Evolutionary conservation across 1,284 basidiomycete species (phyloP).

Genomic region (Sutorius eximius): DNA sequence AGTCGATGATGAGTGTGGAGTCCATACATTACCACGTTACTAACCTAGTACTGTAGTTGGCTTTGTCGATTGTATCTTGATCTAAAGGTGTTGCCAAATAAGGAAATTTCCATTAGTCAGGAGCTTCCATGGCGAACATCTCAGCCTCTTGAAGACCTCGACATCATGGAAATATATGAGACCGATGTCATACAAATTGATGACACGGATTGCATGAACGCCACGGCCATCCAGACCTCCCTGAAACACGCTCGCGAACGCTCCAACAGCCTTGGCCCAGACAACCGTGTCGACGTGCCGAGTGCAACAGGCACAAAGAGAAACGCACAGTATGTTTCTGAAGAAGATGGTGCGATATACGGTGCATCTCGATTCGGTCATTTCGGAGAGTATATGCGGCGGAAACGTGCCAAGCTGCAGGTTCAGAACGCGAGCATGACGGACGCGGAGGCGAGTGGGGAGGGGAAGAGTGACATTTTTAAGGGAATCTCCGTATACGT

Average conservation of each 20-base stretch:
- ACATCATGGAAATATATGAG: constrained; percentile 11
- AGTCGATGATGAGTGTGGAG: neutral
- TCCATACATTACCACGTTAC: neutral
- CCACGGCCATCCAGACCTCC: neutral
- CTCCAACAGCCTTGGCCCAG: constrained; percentile 1
- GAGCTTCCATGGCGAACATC: constrained; percentile 4
- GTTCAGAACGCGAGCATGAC: constrained; percentile 72
- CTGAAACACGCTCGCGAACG: constrained; percentile 7
- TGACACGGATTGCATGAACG: neutral
- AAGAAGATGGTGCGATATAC: constrained; percentile 52
- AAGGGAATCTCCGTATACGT: constrained; percentile 79
- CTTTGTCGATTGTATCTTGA: neutral
- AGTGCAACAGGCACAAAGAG: constrained; percentile 16
- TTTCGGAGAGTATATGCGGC: constrained; percentile 83
- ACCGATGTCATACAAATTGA: constrained; percentile 6
- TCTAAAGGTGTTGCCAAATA: constrained; percentile 5
- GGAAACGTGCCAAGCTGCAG: constrained; percentile 90
- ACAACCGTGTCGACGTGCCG: neutral
- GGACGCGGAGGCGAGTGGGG: constrained; percentile 31
- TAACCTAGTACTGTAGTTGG: constrained; percentile 7
- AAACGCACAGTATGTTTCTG: constrained; percentile 14
- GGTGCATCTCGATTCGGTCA: constrained; percentile 80
- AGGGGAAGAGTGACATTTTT: constrained; percentile 58
- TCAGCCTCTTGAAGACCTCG: constrained; percentile 6
- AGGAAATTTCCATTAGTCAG: constrained; percentile 1